A percentile compares a stretch with the other conserved stretches of the same genome.
These are phyloP conservation scores for Kregervanrija pseudodelftensis DNA, from an alignment of 805 yeast species.

Conservation along the genomic window DNA sequence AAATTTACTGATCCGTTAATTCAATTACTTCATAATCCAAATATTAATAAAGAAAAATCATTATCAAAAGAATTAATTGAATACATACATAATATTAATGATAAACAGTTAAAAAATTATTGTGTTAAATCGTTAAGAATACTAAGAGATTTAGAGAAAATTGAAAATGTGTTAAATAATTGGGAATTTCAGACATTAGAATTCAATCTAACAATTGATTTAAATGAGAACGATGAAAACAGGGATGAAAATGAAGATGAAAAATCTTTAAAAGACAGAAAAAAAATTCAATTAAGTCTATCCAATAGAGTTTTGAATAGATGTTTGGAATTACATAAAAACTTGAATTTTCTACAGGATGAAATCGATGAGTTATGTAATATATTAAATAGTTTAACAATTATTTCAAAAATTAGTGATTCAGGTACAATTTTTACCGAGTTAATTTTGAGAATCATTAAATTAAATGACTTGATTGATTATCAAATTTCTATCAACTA, in stretches of 20 bases:
- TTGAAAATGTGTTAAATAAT: slow-evolving; percentile 38
- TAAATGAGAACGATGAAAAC: slow-evolving; percentile 4
- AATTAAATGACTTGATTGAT: slow-evolving; percentile 42
- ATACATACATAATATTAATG: slow-evolving; percentile 38
- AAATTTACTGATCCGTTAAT: slow-evolving; percentile 43
- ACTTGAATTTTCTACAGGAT: slow-evolving; percentile 33
- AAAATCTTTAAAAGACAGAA: slow-evolving; percentile 14
- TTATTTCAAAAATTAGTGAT: slow-evolving; percentile 34
- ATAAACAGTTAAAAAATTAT: slow-evolving; percentile 37
- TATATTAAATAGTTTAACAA: slow-evolving; percentile 31
- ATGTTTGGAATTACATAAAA: slow-evolving; percentile 41
- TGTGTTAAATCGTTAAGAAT: slow-evolving; percentile 42
- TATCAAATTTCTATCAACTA: slow-evolving; percentile 52
- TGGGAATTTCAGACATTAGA: slow-evolving; percentile 53
- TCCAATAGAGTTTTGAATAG: slow-evolving; percentile 46
- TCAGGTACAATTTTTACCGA: slow-evolving; percentile 44
- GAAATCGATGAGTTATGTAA: slow-evolving; percentile 42
- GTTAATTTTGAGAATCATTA: slow-evolving; percentile 37
- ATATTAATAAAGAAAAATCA: slow-evolving; percentile 34
- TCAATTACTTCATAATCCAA: slow-evolving; percentile 40
- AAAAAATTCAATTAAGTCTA: slow-evolving; percentile 44
- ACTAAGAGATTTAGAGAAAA: slow-evolving; percentile 42
- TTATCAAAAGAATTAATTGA: slow-evolving; percentile 33
- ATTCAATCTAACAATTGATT: slow-evolving; percentile 31
- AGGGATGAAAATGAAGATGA: slow-evolving; percentile 13